Conservation (phyloP, 148 eudicot genomes). For the Dianthus caryophyllus region DNA sequence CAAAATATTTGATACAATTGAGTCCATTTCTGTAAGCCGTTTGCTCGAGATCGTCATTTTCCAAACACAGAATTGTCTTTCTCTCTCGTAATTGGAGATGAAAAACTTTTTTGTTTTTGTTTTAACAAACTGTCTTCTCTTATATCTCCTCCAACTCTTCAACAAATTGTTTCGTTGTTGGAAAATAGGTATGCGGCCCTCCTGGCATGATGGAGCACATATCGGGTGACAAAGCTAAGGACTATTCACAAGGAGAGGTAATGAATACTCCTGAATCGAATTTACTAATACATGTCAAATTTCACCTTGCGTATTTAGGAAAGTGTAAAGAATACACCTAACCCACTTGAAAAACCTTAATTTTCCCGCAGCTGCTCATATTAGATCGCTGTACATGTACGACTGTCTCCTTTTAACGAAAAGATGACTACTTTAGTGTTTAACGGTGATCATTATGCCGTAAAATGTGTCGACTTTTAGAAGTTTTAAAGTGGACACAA, state of each 20-base stretch:
- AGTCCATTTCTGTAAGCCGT: not conserved
- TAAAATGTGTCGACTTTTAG: too few relatives aligned
- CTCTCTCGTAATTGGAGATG: not conserved
- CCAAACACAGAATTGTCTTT: not conserved
- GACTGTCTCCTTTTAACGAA: too few relatives aligned
- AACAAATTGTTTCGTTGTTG: not conserved
- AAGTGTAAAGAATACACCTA: too few relatives aligned
- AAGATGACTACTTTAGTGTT: too few relatives aligned
- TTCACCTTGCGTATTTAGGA: too few relatives aligned
- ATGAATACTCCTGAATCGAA: not conserved
- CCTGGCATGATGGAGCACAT: conserved; percentile 87
- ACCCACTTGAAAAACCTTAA: too few relatives aligned
- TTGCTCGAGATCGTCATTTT: not conserved
- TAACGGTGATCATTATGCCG: too few relatives aligned
- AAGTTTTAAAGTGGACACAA: too few relatives aligned
- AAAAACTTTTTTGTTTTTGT: not conserved
- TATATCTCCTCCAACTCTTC: not conserved
- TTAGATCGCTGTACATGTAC: too few relatives aligned
- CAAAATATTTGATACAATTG: not conserved
- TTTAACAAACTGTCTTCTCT: not conserved
- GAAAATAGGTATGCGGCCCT: conserved; percentile 74
- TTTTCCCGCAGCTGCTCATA: too few relatives aligned
- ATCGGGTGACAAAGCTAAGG: conserved; percentile 74
- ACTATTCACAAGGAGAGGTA: conserved; percentile 79
- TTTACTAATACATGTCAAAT: not conserved